Percentiles rank a stretch among this genome's conserved stretches.
Conservation (phyloP, 495 filamentous ascomycete species). For the Neurospora africana region DNA sequence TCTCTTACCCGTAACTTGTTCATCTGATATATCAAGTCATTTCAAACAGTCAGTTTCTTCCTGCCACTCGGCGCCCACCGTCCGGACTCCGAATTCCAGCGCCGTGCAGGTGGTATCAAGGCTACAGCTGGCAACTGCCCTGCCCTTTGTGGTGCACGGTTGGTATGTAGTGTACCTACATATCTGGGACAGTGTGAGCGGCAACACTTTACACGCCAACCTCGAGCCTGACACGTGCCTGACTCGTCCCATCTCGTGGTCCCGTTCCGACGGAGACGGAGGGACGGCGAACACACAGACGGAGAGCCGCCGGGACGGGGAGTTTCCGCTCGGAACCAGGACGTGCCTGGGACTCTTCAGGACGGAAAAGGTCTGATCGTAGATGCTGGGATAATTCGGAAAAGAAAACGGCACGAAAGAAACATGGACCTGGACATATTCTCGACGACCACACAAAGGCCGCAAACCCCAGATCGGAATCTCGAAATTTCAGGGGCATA, state of each 20-base stretch:
- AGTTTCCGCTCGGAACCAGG: background rate
- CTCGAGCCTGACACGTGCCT: background rate
- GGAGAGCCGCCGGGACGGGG: background rate
- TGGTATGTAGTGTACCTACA: no score
- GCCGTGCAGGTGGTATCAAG: background rate
- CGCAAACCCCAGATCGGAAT: background rate
- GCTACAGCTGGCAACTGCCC: background rate
- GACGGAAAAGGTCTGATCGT: background rate
- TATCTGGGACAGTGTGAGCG: background rate
- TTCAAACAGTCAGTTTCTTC: background rate
- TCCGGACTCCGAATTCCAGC: background rate
- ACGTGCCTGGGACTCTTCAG: background rate
- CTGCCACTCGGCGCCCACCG: background rate
- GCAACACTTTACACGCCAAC: background rate
- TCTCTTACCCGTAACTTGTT: background rate
- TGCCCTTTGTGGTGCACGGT: background rate
- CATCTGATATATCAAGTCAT: background rate
- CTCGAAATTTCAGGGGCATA: background rate
- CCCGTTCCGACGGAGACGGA: background rate
- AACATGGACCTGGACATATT: background rate
- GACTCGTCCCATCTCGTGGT: background rate
- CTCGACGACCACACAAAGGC: background rate
- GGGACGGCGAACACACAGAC: background rate
- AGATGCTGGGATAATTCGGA: background rate
- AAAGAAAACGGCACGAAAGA: background rate